These are phyloP conservation scores for Stipa capillata DNA, from an alignment of 176 grass and related monocot species.

Conservation along the genomic window DNA sequence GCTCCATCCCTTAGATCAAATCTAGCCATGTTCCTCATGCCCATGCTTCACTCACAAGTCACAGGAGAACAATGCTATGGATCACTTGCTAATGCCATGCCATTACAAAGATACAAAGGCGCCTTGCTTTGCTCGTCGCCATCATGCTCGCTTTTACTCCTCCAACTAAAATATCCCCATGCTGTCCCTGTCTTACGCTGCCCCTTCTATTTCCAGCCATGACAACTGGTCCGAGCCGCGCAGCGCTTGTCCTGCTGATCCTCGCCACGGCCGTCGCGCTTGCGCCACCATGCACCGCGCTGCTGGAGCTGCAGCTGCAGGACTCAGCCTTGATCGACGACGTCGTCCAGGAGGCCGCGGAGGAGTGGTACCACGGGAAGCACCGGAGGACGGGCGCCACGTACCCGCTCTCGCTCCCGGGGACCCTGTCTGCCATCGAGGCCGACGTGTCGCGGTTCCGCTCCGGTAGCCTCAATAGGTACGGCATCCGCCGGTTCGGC, in stretches of 20 bases:
- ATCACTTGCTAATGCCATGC: not conserved
- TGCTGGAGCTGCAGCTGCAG: slow-evolving; percentile 46
- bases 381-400: slow-evolving; percentile 55
- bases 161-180: slow-evolving; percentile 45
- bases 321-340: slow-evolving; percentile 55
- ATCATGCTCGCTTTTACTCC: slow-evolving; percentile 39
- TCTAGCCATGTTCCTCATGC: not conserved
- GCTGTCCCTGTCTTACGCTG: slow-evolving; percentile 16
- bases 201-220: slow-evolving; percentile 40
- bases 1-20: slow-evolving; percentile 8
- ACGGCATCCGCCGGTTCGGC: slow-evolving; percentile 37
- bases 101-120: too few relatives aligned
- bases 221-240: not conserved
- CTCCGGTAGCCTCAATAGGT: slow-evolving; percentile 45
- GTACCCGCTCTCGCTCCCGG: slow-evolving; percentile 58
- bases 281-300: not conserved
- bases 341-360: slow-evolving; percentile 57
- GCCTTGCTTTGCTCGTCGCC: slow-evolving; percentile 26
- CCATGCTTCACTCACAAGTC: slow-evolving; percentile 33
- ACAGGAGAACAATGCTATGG: not conserved
- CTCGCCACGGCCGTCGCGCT: slow-evolving; percentile 4
- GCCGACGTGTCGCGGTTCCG: slow-evolving; percentile 54
- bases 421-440: slow-evolving; percentile 34
- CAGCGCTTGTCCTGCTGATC: not conserved
- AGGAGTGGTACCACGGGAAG: slow-evolving; percentile 42